phyloP scores from a whole-genome alignment of 495 filamentous ascomycete species.

The Friedmanniomyces simplex region DNA sequence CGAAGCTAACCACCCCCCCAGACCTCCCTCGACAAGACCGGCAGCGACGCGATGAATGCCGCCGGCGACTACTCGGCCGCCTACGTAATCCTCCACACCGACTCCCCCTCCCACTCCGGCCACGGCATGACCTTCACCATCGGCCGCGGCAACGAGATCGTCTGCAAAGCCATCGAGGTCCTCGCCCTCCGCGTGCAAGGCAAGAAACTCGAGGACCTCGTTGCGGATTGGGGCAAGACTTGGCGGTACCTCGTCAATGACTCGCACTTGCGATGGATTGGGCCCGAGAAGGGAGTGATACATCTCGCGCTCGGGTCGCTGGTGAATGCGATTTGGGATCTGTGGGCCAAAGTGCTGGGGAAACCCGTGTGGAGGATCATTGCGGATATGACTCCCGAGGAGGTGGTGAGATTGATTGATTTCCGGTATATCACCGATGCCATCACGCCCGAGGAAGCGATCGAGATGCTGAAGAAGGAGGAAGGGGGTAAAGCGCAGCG shows the following conservation, averaged over 20 bases:
- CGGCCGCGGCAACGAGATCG: slow-evolving; percentile 88
- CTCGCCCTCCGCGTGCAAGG: slow-evolving; percentile 62
- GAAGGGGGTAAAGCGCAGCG: slow-evolving; percentile 55
- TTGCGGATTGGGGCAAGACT: slow-evolving; percentile 64
- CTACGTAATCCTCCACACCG: slow-evolving; percentile 83
- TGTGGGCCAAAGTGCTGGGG: slow-evolving; percentile 76
- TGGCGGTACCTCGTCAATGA: slow-evolving; percentile 88
- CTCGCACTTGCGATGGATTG: slow-evolving; percentile 87
- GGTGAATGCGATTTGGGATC: slow-evolving; percentile 89
- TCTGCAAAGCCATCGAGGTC: slow-evolving; percentile 72
- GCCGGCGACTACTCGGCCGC: slow-evolving; percentile 88
- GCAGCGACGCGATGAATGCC: slow-evolving; percentile 95
- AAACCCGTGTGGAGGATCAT: slow-evolving; percentile 91
- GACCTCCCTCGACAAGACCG: slow-evolving; percentile 90
- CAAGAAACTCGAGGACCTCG: slow-evolving; percentile 63
- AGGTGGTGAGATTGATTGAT: slow-evolving; percentile 79
- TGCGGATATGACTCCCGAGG: slow-evolving; percentile 77
- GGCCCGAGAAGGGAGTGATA: slow-evolving; percentile 90
- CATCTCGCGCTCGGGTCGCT: slow-evolving; percentile 85
- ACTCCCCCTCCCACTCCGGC: slow-evolving; percentile 57
- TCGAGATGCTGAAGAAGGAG: slow-evolving; percentile 54
- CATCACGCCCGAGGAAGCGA: slow-evolving; percentile 75
- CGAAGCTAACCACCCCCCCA: no score
- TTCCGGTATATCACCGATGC: slow-evolving; percentile 91
- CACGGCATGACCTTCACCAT: slow-evolving; percentile 98